Percentiles rank a stretch among this genome's conserved stretches.
Conservation (phyloP, 805 yeast genomes). For the Ogataea pilisensis region DNA sequence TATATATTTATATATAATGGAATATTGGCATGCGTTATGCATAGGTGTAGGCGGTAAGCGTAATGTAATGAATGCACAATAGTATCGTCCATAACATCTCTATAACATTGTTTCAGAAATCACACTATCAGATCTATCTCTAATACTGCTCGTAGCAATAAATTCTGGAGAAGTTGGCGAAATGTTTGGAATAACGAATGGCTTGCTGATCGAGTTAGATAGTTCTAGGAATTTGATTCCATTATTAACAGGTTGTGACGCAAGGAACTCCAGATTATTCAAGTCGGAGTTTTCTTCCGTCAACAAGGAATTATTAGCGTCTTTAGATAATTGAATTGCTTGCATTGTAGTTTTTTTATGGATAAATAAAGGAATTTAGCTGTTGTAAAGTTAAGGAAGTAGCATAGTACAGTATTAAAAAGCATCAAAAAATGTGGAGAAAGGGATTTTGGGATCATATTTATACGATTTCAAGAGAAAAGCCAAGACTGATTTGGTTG, state of each 20-base stretch:
- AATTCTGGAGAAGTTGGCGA: constrained; percentile 49
- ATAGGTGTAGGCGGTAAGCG: too few species aligned
- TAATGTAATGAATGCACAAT: too few species aligned
- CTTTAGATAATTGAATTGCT: constrained; percentile 1
- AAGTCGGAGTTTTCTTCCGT: constrained; percentile 1
- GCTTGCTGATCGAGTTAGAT: constrained; percentile 53
- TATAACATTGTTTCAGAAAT: constrained; percentile 13
- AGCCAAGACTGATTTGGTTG: too few species aligned
- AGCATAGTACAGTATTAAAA: too few species aligned
- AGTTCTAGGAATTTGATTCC: constrained; percentile 44
- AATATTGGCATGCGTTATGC: too few species aligned
- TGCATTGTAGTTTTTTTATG: neutral
- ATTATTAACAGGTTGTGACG: neutral
- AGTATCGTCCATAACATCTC: too few species aligned
- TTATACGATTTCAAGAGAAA: too few species aligned
- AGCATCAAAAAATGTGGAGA: too few species aligned
- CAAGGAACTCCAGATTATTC: neutral
- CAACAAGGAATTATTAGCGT: neutral
- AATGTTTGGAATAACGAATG: constrained; percentile 60
- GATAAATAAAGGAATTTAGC: neutral
- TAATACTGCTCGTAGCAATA: constrained; percentile 5
- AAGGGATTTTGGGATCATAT: too few species aligned
- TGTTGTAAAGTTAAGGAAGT: too few species aligned
- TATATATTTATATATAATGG: too few species aligned
- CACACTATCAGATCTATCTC: constrained; percentile 19